phyloP scores from a whole-genome alignment of 768 basidiomycete genomes.

The Asterophora lycoperdoides region DNA sequence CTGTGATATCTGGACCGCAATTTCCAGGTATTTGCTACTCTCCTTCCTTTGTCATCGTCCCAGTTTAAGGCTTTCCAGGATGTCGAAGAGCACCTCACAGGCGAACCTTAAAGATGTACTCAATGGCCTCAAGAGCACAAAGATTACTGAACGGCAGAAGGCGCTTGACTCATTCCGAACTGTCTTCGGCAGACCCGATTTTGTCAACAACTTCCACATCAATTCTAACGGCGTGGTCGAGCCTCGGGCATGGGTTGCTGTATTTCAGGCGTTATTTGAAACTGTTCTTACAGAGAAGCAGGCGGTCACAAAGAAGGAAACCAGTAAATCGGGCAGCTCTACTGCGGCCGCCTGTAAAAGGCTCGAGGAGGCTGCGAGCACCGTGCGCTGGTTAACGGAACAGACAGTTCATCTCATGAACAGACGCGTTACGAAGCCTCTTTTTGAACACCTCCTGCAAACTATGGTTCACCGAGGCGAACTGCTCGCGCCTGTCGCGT shows the following conservation, averaged over 20 bases:
- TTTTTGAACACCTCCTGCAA: slow-evolving; percentile 63
- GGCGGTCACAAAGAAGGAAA: slow-evolving; percentile 38
- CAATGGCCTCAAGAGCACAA: slow-evolving; percentile 54
- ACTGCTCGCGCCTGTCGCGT: slow-evolving; percentile 59
- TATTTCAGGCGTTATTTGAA: slow-evolving; percentile 72
- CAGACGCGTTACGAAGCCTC: slow-evolving; percentile 46
- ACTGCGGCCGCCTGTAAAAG: slow-evolving; percentile 49
- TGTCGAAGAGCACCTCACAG: slow-evolving; percentile 4
- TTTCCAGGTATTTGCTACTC: background rate
- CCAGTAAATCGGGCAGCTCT: slow-evolving; percentile 35
- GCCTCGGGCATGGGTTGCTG: slow-evolving; percentile 49
- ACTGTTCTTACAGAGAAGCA: slow-evolving; percentile 60
- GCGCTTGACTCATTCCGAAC: slow-evolving; percentile 50
- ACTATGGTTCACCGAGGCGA: slow-evolving; percentile 49
- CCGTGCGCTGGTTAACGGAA: slow-evolving; percentile 73
- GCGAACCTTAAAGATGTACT: slow-evolving; percentile 41
- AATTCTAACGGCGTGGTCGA: slow-evolving; percentile 30
- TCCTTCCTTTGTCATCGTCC: background rate
- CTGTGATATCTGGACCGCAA: too few species aligned
- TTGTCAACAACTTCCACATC: slow-evolving; percentile 41
- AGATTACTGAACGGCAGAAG: slow-evolving; percentile 66
- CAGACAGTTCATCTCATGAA: slow-evolving; percentile 53
- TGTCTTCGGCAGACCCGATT: slow-evolving; percentile 46
- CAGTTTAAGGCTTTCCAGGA: background rate
- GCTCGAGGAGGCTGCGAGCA: slow-evolving; percentile 60